A percentile compares a stretch with the other conserved stretches of the same genome.
These are phyloP conservation scores for Sphaerulina vaccinii DNA, from an alignment of 2,329 filamentous ascomycete species.

Conservation along the genomic window DNA sequence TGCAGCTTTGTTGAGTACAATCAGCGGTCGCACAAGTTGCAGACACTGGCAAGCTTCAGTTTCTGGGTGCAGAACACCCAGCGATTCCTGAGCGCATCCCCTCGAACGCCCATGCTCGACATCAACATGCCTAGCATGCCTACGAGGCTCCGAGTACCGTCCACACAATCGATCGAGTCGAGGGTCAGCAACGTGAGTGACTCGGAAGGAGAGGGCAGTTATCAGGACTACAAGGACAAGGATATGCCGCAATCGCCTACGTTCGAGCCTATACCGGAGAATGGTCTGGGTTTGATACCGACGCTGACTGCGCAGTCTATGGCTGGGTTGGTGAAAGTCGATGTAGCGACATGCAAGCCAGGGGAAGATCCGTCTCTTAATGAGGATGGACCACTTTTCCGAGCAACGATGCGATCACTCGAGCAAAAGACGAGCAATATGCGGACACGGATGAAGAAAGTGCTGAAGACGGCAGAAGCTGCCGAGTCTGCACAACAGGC, in stretches of 20 bases:
- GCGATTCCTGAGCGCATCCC: constrained; percentile 38
- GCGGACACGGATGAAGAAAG: constrained; percentile 91
- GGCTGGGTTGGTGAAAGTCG: constrained; percentile 66
- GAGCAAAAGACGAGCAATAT: constrained; percentile 97
- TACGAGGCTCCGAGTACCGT: constrained; percentile 78
- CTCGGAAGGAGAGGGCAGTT: constrained; percentile 54
- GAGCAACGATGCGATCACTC: constrained; percentile 92
- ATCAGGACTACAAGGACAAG: constrained; percentile 43
- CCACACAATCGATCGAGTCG: constrained; percentile 81
- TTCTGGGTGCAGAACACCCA: constrained; percentile 79
- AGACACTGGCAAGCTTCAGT: constrained; percentile 86
- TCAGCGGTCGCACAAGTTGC: constrained; percentile 81
- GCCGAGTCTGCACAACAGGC: constrained; percentile 75
- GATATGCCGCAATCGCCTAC: constrained; percentile 48
- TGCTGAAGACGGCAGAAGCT: constrained; percentile 89
- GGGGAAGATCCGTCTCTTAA: constrained; percentile 79
- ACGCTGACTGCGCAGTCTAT: constrained; percentile 39
- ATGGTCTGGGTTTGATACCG: constrained; percentile 45
- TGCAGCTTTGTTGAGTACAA: constrained; percentile 99
- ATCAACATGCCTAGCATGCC: constrained; percentile 18
- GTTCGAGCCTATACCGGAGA: constrained; percentile 50
- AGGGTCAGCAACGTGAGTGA: constrained; percentile 69
- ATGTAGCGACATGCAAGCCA: constrained; percentile 81
- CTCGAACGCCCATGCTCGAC: constrained; percentile 67
- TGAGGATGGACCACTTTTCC: constrained; percentile 92